phyloP scores from a whole-genome alignment of 2,329 filamentous ascomycete genomes.

The Tolypocladium capitatum region DNA sequence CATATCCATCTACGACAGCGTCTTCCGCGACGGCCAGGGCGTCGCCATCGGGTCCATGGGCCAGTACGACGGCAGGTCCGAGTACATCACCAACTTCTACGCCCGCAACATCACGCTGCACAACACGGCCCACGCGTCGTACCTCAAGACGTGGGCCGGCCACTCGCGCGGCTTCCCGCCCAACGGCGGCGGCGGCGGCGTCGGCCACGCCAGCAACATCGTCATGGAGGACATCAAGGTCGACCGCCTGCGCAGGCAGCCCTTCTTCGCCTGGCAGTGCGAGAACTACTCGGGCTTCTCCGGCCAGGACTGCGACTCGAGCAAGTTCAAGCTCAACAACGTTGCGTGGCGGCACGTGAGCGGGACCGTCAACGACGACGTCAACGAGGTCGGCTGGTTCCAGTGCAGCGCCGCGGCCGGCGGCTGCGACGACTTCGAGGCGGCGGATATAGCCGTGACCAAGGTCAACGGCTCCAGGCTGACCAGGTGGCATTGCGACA shows the following conservation, averaged over 20 bases:
- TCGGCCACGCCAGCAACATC: conserved; percentile 25
- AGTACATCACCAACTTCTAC: conserved; percentile 35
- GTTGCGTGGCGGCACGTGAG: conserved; percentile 14
- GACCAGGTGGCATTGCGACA: conserved; percentile 14
- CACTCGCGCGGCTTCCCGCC: conserved; percentile 35
- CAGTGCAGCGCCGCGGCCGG: conserved; percentile 18
- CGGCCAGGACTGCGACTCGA: conserved; percentile 21
- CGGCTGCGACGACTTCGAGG: conserved; percentile 17
- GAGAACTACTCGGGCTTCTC: conserved; percentile 20
- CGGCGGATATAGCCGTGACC: conserved; percentile 11
- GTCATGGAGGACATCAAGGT: conserved; percentile 17
- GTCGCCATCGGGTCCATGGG: conserved; percentile 45
- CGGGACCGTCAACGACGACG: conserved; percentile 14
- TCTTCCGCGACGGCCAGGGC: conserved; percentile 35
- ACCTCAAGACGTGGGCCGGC: conserved; percentile 47
- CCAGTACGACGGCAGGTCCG: conserved; percentile 34
- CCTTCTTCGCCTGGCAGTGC: conserved; percentile 22
- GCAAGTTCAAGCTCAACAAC: conserved; percentile 16
- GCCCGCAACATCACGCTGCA: conserved; percentile 32
- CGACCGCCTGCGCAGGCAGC: conserved; percentile 12
- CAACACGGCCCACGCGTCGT: conserved; percentile 33
- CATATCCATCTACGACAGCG: conserved; percentile 33
- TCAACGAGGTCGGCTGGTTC: conserved; percentile 14
- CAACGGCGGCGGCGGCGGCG: conserved; percentile 44
- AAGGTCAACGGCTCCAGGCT: conserved; percentile 6